Evolutionary conservation across 2,329 filamentous ascomycete species (phyloP).

Genomic region (Sporothrix humicola): DNA sequence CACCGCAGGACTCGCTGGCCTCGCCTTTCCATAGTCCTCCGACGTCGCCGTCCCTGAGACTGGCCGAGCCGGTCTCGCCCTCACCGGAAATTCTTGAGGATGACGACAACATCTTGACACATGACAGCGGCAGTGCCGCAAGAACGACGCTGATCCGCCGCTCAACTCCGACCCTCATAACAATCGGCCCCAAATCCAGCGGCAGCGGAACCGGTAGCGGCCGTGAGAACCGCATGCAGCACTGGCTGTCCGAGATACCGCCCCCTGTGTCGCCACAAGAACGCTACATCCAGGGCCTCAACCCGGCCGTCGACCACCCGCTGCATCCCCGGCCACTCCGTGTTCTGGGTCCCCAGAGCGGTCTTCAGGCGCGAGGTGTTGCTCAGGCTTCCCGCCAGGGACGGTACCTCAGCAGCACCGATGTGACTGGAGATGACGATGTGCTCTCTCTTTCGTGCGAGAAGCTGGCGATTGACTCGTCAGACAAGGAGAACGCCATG

Average conservation of each 20-base stretch:
- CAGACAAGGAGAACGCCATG: conserved; percentile 33
- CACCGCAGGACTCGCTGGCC: conserved; percentile 33
- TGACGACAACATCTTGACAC: conserved; percentile 21
- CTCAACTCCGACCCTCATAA: conserved; percentile 22
- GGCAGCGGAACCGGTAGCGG: not conserved
- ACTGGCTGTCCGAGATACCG: conserved; percentile 38
- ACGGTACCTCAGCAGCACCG: conserved; percentile 21
- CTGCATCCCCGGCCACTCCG: conserved; percentile 38
- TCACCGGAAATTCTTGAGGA: conserved; percentile 1
- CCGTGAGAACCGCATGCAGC: conserved; percentile 36
- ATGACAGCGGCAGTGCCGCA: conserved; percentile 22
- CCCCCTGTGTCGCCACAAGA: conserved; percentile 36
- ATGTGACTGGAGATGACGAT: not conserved
- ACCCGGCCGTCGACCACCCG: conserved; percentile 36
- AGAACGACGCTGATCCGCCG: conserved; percentile 12
- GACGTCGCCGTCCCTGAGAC: not conserved
- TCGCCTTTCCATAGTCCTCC: conserved; percentile 25
- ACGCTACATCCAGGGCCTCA: conserved; percentile 37
- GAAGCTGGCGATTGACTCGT: conserved; percentile 25
- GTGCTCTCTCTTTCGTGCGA: conserved; percentile 20
- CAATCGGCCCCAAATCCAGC: conserved; percentile 19
- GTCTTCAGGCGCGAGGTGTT: too few relatives aligned
- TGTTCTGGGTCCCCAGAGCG: not conserved
- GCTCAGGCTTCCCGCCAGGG: not conserved
- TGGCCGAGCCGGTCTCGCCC: conserved; percentile 23